Conservation (phyloP, 1,139 yeast species). For the Debaryomyces sp. region DNA sequence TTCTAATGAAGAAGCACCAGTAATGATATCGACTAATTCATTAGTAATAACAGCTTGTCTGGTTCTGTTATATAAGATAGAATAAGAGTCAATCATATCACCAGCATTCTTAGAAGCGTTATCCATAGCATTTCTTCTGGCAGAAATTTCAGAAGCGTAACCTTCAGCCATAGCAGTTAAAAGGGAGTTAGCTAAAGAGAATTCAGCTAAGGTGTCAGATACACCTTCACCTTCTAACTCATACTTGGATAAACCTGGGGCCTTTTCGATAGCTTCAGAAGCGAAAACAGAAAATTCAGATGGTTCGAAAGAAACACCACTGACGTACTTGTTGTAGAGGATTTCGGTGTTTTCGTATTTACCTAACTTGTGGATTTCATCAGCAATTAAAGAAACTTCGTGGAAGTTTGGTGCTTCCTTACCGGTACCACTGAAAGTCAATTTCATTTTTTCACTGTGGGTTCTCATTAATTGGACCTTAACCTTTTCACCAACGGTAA, state of each 20-base stretch:
- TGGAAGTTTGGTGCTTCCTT: slow-evolving; percentile 93
- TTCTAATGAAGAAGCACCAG: slow-evolving; percentile 99
- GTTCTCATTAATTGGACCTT: slow-evolving; percentile 88
- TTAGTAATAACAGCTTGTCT: slow-evolving; percentile 99
- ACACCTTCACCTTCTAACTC: slow-evolving; percentile 79
- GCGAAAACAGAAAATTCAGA: slow-evolving; percentile 67
- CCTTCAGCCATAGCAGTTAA: slow-evolving; percentile 96
- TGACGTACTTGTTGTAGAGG: slow-evolving; percentile 82
- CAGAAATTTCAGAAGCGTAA: slow-evolving; percentile 96
- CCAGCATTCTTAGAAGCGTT: slow-evolving; percentile 99
- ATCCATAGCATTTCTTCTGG: slow-evolving; percentile 99
- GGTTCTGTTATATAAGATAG: slow-evolving; percentile 98
- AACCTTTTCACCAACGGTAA: slow-evolving; percentile 92
- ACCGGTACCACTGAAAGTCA: slow-evolving; percentile 89
- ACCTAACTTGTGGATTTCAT: slow-evolving; percentile 72
- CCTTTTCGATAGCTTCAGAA: slow-evolving; percentile 72
- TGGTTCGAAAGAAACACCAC: slow-evolving; percentile 93
- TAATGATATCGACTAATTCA: slow-evolving; percentile 98
- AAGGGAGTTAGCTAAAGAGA: slow-evolving; percentile 86
- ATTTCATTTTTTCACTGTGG: slow-evolving; percentile 64
- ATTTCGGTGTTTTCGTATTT: slow-evolving; percentile 78
- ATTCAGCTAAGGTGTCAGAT: slow-evolving; percentile 71
- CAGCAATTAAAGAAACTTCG: slow-evolving; percentile 89
- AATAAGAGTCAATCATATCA: slow-evolving; percentile 95
- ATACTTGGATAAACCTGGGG: slow-evolving; percentile 86